Percentiles rank a stretch among this genome's conserved stretches.
phyloP scores from a whole-genome alignment of 208 protist species.

The Leishmania martiniquensis region DNA sequence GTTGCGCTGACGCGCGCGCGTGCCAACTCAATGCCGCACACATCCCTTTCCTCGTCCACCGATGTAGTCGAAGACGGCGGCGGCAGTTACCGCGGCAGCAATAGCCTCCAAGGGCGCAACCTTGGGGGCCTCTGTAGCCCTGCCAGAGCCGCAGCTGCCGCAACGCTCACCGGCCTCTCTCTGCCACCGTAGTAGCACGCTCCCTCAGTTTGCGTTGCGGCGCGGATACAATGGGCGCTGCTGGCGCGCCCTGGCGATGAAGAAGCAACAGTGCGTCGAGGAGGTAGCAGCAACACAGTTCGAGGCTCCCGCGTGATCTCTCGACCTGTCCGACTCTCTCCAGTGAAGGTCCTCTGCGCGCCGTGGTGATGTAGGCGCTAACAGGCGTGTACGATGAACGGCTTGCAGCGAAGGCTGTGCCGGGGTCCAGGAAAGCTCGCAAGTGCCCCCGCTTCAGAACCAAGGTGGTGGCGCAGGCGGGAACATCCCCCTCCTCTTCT shows the following conservation, averaged over 20 bases:
- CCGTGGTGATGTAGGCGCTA: not conserved
- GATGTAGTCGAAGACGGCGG: constrained; percentile 7
- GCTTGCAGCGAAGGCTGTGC: not conserved
- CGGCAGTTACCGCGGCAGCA: not conserved
- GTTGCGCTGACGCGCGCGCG: too few relatives aligned
- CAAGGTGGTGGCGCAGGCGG: not conserved
- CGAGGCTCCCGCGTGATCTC: not conserved
- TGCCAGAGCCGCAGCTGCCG: not conserved
- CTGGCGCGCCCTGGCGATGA: not conserved
- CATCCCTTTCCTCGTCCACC: constrained; percentile 12
- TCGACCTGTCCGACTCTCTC: not conserved
- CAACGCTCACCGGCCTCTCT: not conserved
- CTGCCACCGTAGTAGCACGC: too few relatives aligned
- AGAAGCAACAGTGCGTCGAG: not conserved
- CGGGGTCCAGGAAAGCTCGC: not conserved
- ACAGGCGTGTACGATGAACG: not conserved
- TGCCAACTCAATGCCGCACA: not conserved
- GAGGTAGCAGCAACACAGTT: constrained; percentile 9
- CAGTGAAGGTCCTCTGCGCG: not conserved
- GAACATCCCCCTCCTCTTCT: not conserved
- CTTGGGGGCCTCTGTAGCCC: not conserved
- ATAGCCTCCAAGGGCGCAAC: not conserved
- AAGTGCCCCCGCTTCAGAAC: not conserved
- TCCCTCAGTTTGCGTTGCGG: not conserved
- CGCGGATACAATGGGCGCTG: not conserved